Evolutionary conservation across 2,329 filamentous ascomycete species (phyloP).

Genomic region (Onygena corvina): DNA sequence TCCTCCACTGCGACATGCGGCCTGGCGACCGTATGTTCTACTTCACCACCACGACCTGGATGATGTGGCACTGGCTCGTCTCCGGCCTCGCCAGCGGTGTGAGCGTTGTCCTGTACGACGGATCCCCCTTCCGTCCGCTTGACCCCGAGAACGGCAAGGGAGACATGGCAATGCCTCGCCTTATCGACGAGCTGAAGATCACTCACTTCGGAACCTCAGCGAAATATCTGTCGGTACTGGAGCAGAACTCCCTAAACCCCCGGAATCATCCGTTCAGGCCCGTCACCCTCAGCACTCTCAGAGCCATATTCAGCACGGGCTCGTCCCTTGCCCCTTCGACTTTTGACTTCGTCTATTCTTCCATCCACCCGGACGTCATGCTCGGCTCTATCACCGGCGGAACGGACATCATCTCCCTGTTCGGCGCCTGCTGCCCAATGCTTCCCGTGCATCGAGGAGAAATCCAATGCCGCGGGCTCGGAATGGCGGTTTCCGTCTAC

Average conservation of each 20-base stretch:
- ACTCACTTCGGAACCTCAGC: conserved; percentile 93
- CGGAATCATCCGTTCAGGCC: conserved; percentile 36
- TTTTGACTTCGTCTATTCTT: conserved; percentile 76
- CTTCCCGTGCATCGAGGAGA: conserved; percentile 61
- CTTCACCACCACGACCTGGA: conserved; percentile 92
- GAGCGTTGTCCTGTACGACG: conserved; percentile 79
- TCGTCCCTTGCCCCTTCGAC: conserved; percentile 87
- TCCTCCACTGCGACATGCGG: conserved; percentile 70
- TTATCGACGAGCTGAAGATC: conserved; percentile 69
- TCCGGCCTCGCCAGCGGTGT: conserved; percentile 72
- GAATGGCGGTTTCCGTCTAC: conserved; percentile 57
- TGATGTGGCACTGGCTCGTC: conserved; percentile 99
- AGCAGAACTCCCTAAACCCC: conserved; percentile 60
- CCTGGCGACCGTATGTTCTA: conserved; percentile 69
- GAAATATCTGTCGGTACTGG: conserved; percentile 81
- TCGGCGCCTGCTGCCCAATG: conserved; percentile 70
- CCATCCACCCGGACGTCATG: conserved; percentile 69
- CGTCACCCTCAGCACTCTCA: conserved; percentile 42
- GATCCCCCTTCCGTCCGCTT: conserved; percentile 71
- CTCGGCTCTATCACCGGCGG: conserved; percentile 89
- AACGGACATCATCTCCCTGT: conserved; percentile 92
- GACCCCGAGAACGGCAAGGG: conserved; percentile 47
- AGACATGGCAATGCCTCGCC: conserved; percentile 65
- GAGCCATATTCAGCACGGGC: conserved; percentile 87
- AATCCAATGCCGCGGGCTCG: conserved; percentile 65